phyloP scores from a whole-genome alignment of 306 rosid genomes.

The Hippophae gyantsensis region DNA sequence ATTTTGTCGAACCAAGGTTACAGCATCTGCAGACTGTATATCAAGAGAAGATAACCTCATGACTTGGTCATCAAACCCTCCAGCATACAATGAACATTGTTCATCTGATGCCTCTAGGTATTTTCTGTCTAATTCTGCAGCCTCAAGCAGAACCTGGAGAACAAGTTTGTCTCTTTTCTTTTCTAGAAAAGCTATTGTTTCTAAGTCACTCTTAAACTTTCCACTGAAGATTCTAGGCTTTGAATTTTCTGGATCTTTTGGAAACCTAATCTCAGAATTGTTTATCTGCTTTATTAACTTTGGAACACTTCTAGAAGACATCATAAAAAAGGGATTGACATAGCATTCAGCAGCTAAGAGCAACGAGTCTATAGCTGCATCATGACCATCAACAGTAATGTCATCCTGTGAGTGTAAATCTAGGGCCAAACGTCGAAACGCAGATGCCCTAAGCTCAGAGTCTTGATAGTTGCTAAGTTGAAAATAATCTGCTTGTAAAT shows the following conservation, averaged over 20 bases:
- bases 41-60: conserved; percentile 51
- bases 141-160: conserved; percentile 71
- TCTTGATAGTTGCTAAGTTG: conserved; percentile 65
- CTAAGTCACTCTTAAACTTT: conserved; percentile 43
- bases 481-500: conserved; percentile 76
- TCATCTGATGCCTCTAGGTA: conserved; percentile 44
- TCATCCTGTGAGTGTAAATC: conserved; percentile 73
- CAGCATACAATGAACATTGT: conserved; percentile 28
- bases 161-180: conserved; percentile 69
- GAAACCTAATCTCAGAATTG: conserved; percentile 20
- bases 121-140: conserved; percentile 77
- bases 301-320: conserved; percentile 38
- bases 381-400: conserved; percentile 65
- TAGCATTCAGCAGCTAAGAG: conserved; percentile 90
- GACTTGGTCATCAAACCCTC: conserved; percentile 54
- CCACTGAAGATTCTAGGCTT: conserved; percentile 32
- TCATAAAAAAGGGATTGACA: conserved; percentile 83
- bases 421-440: conserved; percentile 68
- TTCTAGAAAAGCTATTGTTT: conserved; percentile 56
- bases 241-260: conserved; percentile 28
- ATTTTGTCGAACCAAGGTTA: conserved; percentile 86
- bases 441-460: conserved; percentile 72
- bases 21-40: conserved; percentile 60
- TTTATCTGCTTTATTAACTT: conserved; percentile 34
- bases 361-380: conserved; percentile 88